These are phyloP conservation scores for Trichocladium uniseriatum DNA, from an alignment of 495 filamentous ascomycete genomes.

Conservation along the genomic window DNA sequence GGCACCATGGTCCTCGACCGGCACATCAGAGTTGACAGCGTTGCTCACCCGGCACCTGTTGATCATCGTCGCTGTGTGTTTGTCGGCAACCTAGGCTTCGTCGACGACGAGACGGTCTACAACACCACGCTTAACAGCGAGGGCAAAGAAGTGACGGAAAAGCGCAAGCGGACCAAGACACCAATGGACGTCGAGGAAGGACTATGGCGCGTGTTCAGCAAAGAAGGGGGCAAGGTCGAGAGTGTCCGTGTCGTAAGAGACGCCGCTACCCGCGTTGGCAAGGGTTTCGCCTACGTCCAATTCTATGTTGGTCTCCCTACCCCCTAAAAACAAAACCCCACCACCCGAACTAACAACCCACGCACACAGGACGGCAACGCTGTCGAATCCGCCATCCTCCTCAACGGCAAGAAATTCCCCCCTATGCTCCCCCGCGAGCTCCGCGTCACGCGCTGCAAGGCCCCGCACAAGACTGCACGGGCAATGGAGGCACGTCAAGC, in stretches of 20 bases:
- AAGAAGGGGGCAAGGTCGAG: constrained; percentile 72
- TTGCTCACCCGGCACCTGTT: constrained; percentile 74
- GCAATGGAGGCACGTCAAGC: constrained; percentile 25
- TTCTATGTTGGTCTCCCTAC: constrained; percentile 49
- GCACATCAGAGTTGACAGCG: constrained; percentile 80
- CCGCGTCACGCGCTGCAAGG: constrained; percentile 76
- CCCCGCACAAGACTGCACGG: constrained; percentile 57
- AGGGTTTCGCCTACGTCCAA: constrained; percentile 97
- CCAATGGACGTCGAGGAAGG: constrained; percentile 91
- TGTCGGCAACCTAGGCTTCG: constrained; percentile 91
- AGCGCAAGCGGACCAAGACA: constrained; percentile 53
- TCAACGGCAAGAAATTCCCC: constrained; percentile 84
- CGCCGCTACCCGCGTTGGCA: constrained; percentile 79
- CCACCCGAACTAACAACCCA: neutral
- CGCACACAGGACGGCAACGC: constrained; percentile 64
- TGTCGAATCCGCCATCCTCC: constrained; percentile 78
- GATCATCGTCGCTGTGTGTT: constrained; percentile 90
- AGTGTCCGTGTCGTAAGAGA: constrained; percentile 92
- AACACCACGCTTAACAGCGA: constrained; percentile 49
- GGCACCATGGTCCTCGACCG: constrained; percentile 76
- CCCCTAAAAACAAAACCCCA: neutral
- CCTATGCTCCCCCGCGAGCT: constrained; percentile 83
- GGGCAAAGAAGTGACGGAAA: constrained; percentile 41
- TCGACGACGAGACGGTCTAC: constrained; percentile 67
- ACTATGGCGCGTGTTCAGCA: constrained; percentile 76